Base-by-base conservation (phyloP, 1,139 yeast genomes). In the Suhomyces chickasaworum region DNA sequence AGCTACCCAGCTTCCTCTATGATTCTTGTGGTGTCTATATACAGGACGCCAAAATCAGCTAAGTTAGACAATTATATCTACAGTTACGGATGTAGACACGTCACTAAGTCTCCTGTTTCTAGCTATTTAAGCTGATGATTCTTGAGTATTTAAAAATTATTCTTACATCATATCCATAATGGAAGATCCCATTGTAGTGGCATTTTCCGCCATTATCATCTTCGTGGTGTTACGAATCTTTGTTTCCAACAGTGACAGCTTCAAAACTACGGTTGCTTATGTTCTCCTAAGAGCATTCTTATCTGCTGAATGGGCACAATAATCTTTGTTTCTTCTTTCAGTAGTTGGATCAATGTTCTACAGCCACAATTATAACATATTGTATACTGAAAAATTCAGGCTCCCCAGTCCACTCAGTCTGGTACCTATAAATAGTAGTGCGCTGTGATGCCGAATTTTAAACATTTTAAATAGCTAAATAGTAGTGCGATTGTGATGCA, bases 151-250 rank as follows among this genome's bases (percentile, higher is more conserved):
- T 4, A 25, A 25, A 10, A 10, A 4, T 12, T 13, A 25, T 25
- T 25, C 29, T 13, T 10, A 9, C 29, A 25, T 10, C 29, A 25
- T 13, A 25, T 10, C 29, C 29, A 25, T 6, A 6, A 31, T 33
- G 23, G 37, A 33, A 7, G 29, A 25, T 25, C 16, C 16, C 25
- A 20, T 33, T n/a, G 37, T 12, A 13, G 23, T 33, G 23, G 23
- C 13, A 16, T 20, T 33, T 9, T 20, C 37, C 9, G 37, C 37
- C 25, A n/a, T 20, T 8, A 7, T 20, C 17, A n/a, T 33, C 25
- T 33, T 33, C 23, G 22, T 33, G 37, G 35, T 34, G 21, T 9
- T 34, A 17, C 43, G 38, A 12, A n/a, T 16, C 29, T 18, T 18
- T 33, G 10, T 23, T 12, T 17, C 36, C 13, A 25, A 12, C 25